These are phyloP conservation scores for Tillandsia fasciculata DNA, from an alignment of 176 grass and related monocot species.

Conservation along the genomic window DNA sequence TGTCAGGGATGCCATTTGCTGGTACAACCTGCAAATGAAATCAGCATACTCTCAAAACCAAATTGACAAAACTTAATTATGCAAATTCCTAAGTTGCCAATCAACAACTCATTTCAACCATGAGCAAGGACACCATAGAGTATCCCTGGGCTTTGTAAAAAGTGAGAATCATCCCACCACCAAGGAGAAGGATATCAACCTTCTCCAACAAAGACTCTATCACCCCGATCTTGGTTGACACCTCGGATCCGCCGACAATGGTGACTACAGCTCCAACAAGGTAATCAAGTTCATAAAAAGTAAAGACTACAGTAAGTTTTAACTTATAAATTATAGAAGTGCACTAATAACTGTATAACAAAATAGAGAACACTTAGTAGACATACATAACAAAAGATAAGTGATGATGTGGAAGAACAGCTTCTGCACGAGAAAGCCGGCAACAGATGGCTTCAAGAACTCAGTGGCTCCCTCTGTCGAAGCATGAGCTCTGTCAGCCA, in stretches of 20 bases:
- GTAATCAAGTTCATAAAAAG: constrained; percentile 76
- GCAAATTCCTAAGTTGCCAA: no score
- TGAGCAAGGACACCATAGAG: constrained; percentile 74
- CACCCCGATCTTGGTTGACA: constrained; percentile 86
- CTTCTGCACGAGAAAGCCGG: constrained; percentile 99
- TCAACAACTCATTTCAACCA: constrained; percentile 3
- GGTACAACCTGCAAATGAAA: constrained; percentile 47
- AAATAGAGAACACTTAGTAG: no score
- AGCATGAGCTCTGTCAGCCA: constrained; percentile 82
- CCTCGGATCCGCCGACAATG: constrained; percentile 95
- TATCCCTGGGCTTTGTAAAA: constrained; percentile 91
- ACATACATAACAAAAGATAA: neutral
- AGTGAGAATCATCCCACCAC: constrained; percentile 90
- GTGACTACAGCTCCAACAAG: constrained; percentile 86
- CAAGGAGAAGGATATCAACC: constrained; percentile 85
- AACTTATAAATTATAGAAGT: neutral
- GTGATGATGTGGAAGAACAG: constrained; percentile 15
- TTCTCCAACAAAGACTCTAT: constrained; percentile 74
- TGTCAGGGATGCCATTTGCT: constrained; percentile 60
- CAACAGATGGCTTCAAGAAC: constrained; percentile 81
- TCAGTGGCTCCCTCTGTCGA: constrained; percentile 84
- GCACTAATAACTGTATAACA: neutral
- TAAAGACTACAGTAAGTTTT: neutral
- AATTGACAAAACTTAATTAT: no score
- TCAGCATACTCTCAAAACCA: neutral